These are phyloP conservation scores for Monosporascus sp. DNA, from an alignment of 2,329 filamentous ascomycete species.

Conservation along the genomic window DNA sequence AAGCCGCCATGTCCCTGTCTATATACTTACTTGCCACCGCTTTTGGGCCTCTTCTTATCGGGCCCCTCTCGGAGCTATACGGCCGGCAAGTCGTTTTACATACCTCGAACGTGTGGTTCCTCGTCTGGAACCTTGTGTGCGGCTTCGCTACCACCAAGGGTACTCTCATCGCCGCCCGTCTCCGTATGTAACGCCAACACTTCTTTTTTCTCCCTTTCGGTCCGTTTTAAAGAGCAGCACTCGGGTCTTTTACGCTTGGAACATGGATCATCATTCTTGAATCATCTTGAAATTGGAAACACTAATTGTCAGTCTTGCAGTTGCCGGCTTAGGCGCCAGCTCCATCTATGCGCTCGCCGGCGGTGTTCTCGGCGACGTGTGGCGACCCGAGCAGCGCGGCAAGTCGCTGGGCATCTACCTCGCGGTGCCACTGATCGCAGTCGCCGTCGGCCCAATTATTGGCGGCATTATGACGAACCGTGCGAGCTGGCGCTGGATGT, in stretches of 20 bases:
- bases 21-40: conserved; percentile 37
- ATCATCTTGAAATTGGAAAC: no score
- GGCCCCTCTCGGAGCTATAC: conserved; percentile 43
- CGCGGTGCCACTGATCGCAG: conserved; percentile 34
- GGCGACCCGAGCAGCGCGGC: conserved; percentile 39
- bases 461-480: conserved; percentile 34
- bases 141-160: conserved; percentile 34
- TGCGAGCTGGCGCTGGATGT: conserved; percentile 40
- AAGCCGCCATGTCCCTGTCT: conserved; percentile 43
- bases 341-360: conserved; percentile 40
- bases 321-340: conserved; percentile 45
- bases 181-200: no score
- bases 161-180: conserved; percentile 37
- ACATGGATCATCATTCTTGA: no score
- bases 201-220: no score
- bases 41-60: conserved; percentile 38
- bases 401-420: conserved; percentile 32
- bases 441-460: conserved; percentile 27
- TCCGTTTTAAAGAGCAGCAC: no score
- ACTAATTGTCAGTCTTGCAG: no score
- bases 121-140: conserved; percentile 43
- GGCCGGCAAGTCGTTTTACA: conserved; percentile 39
- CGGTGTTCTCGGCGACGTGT: conserved; percentile 43
- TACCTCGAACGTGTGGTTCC: conserved; percentile 41
- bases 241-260: no score